Evolutionary conservation across 2,329 filamentous ascomycete species (phyloP), one percentile per base, ranked within the genome.

Genomic region (Paraconiothyrium brasiliense): DNA sequence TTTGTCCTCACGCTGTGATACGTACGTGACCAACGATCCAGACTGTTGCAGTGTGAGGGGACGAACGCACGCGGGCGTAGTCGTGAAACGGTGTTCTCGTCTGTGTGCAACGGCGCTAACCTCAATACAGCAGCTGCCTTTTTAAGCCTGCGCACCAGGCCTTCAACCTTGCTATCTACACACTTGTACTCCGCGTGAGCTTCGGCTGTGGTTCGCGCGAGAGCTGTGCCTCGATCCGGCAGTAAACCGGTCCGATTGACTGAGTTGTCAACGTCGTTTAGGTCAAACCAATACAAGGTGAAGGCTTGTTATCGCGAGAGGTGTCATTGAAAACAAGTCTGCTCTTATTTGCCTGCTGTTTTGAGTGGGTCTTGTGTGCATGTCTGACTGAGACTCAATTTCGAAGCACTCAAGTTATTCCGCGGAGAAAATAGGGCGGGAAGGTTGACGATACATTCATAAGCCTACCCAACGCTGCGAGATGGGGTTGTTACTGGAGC

Each of bases 91-190:
- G 3, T 6, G 56, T 50, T 64, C 62, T 59, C 44, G 54, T 55
- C 55, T 24, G 27, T 6, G 52, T 52, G 56, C 27, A 43, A 52
- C 47, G 64, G 54, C 64, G 60, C 69, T 67, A 70, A 50, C 50
- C 61, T 59, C 56, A 43, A 61, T 57, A 30, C 47, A 52, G 61
- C 58, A 54, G 54, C 59, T 61, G 48, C 59, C 59, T 49, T 20
- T 52, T 54, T 37, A 22, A 49, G 58, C 32, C 34, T 60, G 58
- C 11, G 22, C 22, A 13, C 54, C 44, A 49, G 9, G 6, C n/a
- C 10, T 20, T n/a, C 54, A 48, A 59, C 50, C 47, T 57, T 44
- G 62, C 62, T 62, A 70, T 70, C 72, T 71, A 69, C 67, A 44
- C 52, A n/a, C 27, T 46, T 44, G 43, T 34, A 5, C 39, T 34